phyloP scores from a whole-genome alignment of 805 yeast species.

The Candida rishiriensis region DNA sequence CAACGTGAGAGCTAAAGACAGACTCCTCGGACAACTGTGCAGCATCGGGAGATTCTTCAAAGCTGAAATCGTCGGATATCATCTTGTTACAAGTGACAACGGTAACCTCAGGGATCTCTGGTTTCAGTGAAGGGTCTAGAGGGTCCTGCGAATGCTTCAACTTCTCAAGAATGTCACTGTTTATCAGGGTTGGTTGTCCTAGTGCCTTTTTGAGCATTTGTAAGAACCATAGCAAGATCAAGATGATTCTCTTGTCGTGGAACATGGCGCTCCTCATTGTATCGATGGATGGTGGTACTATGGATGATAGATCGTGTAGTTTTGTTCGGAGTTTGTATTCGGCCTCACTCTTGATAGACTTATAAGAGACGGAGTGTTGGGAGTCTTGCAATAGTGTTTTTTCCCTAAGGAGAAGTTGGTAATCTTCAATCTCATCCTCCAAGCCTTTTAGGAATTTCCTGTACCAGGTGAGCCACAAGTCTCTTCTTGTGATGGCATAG shows the following conservation, averaged over 20 bases:
- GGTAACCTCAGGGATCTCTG: conserved; percentile 20
- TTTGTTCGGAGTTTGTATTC: conserved; percentile 9
- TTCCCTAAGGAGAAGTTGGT: conserved; percentile 10
- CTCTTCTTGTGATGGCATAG: conserved; percentile 29
- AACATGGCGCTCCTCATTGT: conserved; percentile 18
- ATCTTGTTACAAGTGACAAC: conserved; percentile 26
- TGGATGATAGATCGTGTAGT: conserved; percentile 14
- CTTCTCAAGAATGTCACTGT: conserved; percentile 7
- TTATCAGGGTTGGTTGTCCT: conserved; percentile 20
- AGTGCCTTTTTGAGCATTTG: conserved; percentile 26
- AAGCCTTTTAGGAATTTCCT: conserved; percentile 16
- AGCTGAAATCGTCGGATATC: conserved; percentile 10
- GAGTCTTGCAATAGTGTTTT: conserved; percentile 1
- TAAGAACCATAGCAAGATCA: conserved; percentile 28
- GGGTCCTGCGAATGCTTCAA: conserved; percentile 7
- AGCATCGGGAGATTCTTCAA: conserved; percentile 2
- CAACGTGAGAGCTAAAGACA: conserved; percentile 24
- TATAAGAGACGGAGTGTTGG: conserved; percentile 5
- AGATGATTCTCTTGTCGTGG: conserved; percentile 25
- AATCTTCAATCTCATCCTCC: conserved; percentile 13
- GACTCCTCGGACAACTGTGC: conserved; percentile 13
- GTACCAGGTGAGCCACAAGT: conserved; percentile 28
- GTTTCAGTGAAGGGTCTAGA: conserved; percentile 17
- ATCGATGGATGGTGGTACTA: conserved; percentile 15
- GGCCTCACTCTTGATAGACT: conserved; percentile 10